phyloP scores from a whole-genome alignment of 2,329 filamentous ascomycete genomes.

The Cryoendolithus antarcticus region DNA sequence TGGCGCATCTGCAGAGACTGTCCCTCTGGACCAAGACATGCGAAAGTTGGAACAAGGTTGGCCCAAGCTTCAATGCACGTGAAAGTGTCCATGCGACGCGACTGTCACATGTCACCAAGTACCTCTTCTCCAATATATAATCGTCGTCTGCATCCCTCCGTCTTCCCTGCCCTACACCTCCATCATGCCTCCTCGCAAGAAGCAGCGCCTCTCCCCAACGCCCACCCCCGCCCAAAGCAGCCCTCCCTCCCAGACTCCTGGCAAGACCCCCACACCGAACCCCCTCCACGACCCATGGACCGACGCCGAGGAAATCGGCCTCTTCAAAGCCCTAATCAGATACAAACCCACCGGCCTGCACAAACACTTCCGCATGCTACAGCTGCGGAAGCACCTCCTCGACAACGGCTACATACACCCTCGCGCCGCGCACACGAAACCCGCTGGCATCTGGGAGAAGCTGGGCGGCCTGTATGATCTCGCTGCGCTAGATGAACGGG shows the following conservation, averaged over 20 bases:
- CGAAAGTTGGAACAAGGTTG: too few species aligned
- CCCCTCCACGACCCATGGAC: slow-evolving; percentile 69
- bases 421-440: slow-evolving; percentile 56
- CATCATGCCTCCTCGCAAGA: slow-evolving; percentile 61
- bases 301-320: slow-evolving; percentile 82
- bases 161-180: neutral
- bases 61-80: too few species aligned
- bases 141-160: too few species aligned
- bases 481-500: slow-evolving; percentile 72
- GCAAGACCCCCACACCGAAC: slow-evolving; percentile 33
- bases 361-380: slow-evolving; percentile 85
- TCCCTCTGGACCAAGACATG: too few species aligned
- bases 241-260: slow-evolving; percentile 19
- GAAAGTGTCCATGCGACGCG: too few species aligned
- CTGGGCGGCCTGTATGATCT: slow-evolving; percentile 74
- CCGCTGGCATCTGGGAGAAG: slow-evolving; percentile 86
- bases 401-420: slow-evolving; percentile 24
- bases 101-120: too few species aligned
- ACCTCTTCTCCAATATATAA: too few species aligned
- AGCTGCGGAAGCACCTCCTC: slow-evolving; percentile 40
- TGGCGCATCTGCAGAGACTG: too few species aligned
- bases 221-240: slow-evolving; percentile 42
- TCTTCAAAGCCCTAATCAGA: slow-evolving; percentile 84
- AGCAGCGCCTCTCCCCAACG: slow-evolving; percentile 42
- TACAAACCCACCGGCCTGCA: slow-evolving; percentile 98